A percentile compares a stretch with the other conserved stretches of the same genome.
Evolutionary conservation across 441 rosid species (phyloP).

Genomic region (Gossypium trilobum): DNA sequence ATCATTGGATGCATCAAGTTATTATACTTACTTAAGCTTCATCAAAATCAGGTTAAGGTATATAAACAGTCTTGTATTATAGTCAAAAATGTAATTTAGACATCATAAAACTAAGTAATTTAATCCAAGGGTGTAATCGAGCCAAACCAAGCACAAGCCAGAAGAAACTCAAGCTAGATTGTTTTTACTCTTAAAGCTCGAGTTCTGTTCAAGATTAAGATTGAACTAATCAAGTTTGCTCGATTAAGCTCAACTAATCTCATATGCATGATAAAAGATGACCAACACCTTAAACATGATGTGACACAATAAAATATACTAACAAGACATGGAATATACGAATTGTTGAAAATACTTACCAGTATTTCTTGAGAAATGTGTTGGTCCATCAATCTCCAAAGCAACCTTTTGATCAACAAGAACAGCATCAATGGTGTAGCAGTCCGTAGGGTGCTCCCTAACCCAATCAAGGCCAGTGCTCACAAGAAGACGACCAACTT

Average conservation of each 20-base stretch:
- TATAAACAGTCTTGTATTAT: background rate
- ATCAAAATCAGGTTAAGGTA: constrained; percentile 2
- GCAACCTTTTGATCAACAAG: constrained; percentile 72
- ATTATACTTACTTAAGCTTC: background rate
- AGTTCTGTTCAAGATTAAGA: background rate
- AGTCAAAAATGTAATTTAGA: background rate
- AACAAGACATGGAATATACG: background rate
- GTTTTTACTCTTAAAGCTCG: background rate
- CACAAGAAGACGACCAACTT: constrained; percentile 72
- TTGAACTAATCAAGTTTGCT: background rate
- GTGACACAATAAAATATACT: background rate
- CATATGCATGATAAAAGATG: too few species aligned
- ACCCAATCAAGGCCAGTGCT: constrained; percentile 89
- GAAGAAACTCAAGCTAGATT: too few species aligned
- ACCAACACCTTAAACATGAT: too few species aligned
- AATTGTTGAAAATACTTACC: constrained; percentile 32
- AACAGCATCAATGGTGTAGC: constrained; percentile 74
- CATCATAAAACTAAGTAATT: background rate
- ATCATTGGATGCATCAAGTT: background rate
- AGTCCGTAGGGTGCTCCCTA: constrained; percentile 60
- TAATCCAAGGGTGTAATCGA: background rate
- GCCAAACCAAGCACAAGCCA: background rate
- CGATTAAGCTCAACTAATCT: background rate
- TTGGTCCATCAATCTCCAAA: constrained; percentile 87
- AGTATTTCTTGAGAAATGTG: constrained; percentile 85